A percentile compares a stretch with the other conserved stretches of the same genome.
Evolutionary conservation across 2,329 filamentous ascomycete genomes (phyloP).

Genomic region (Fusarium sacchari): DNA sequence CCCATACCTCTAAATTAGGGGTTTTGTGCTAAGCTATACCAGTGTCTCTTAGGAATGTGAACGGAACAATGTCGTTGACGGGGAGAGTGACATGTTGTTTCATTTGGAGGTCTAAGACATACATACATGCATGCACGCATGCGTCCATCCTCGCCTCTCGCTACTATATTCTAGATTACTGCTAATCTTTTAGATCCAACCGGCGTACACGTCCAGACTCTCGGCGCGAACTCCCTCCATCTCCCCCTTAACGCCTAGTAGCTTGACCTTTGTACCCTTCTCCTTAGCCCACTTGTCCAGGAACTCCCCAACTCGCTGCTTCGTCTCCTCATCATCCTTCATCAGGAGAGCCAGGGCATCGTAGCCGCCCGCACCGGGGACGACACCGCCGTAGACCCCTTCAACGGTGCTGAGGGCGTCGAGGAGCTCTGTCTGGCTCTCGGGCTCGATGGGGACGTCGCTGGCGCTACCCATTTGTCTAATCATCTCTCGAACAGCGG

Average conservation of each 20-base stretch:
- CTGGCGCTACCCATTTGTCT: slow-evolving; percentile 79
- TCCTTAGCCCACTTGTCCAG: slow-evolving; percentile 72
- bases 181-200: slow-evolving; percentile 51
- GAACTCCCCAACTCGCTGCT: slow-evolving; percentile 67
- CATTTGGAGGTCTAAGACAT: slow-evolving; percentile 28
- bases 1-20: background rate
- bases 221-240: slow-evolving; percentile 71
- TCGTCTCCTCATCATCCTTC: slow-evolving; percentile 74
- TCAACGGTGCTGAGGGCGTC: slow-evolving; percentile 77
- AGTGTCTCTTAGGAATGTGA: slow-evolving; percentile 21
- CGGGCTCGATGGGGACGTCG: slow-evolving; percentile 88
- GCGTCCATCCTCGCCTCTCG: slow-evolving; percentile 11
- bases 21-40: background rate
- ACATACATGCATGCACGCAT: background rate
- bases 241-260: slow-evolving; percentile 77
- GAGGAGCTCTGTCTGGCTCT: slow-evolving; percentile 83
- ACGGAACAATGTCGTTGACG: slow-evolving; percentile 24
- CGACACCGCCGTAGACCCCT: slow-evolving; percentile 90
- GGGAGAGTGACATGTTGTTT: slow-evolving; percentile 16
- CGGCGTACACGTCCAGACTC: slow-evolving; percentile 54
- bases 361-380: slow-evolving; percentile 92
- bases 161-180: background rate
- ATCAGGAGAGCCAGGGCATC: slow-evolving; percentile 88
- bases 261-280: slow-evolving; percentile 70
- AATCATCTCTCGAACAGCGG: slow-evolving; percentile 68